Conservation (phyloP, 352 stramenopile genomes). For the Pythium angustatum region DNA sequence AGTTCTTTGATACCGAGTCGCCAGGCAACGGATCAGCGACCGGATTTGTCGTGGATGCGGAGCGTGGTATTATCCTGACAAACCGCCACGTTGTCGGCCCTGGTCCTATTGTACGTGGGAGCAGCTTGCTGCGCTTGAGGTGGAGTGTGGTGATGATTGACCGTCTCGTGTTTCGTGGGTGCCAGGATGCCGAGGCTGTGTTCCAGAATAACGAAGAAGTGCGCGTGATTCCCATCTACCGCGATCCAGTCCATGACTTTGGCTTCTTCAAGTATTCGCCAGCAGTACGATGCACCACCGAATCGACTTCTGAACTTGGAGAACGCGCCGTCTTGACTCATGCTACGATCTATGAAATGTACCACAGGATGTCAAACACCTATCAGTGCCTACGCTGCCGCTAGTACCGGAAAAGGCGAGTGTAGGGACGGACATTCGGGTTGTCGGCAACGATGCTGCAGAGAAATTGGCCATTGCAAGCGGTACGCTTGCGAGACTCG, state of each 20-base stretch:
- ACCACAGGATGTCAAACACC: constrained; percentile 84
- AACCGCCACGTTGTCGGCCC: constrained; percentile 92
- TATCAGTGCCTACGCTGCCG: constrained; percentile 73
- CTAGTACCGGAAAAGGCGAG: constrained; percentile 82
- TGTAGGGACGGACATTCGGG: constrained; percentile 92
- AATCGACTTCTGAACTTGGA: background rate
- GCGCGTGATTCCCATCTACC: constrained; percentile 89
- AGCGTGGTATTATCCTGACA: constrained; percentile 91
- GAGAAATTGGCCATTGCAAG: constrained; percentile 92
- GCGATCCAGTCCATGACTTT: constrained; percentile 94
- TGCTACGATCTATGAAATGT: background rate
- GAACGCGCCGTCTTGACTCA: background rate
- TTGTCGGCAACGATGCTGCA: constrained; percentile 92
- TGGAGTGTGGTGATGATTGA: background rate
- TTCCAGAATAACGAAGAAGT: constrained; percentile 96
- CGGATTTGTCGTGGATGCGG: constrained; percentile 91
- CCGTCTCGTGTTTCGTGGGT: background rate
- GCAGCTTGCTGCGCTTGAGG: background rate
- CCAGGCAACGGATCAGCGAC: constrained; percentile 89
- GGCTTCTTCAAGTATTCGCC: constrained; percentile 92
- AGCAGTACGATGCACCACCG: constrained; percentile 42
- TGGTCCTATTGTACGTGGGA: constrained; percentile 71
- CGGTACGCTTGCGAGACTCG: constrained; percentile 89
- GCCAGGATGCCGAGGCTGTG: constrained; percentile 84
- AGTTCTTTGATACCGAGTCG: constrained; percentile 91